phyloP scores from a whole-genome alignment of 176 grass and related monocot genomes.

The Guadua angustifolia region DNA sequence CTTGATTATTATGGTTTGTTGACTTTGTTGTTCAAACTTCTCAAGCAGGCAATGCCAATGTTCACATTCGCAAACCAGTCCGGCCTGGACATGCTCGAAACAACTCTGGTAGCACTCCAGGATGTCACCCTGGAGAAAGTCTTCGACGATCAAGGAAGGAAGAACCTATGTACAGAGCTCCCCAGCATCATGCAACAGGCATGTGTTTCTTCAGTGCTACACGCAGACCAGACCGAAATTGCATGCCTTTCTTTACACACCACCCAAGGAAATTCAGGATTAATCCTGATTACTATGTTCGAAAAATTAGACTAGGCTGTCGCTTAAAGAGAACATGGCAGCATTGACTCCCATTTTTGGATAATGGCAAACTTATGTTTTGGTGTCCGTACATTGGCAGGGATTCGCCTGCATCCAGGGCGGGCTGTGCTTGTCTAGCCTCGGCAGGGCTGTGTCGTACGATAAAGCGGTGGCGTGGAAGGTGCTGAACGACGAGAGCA shows the following conservation, averaged over 20 bases:
- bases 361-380: not conserved
- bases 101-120: constrained; percentile 69
- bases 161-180: constrained; percentile 76
- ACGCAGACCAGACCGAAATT: too few relatives aligned
- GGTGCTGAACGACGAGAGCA: constrained; percentile 63
- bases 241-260: not conserved
- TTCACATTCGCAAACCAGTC: constrained; percentile 87
- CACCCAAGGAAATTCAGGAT: not conserved
- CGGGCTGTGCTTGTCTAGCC: constrained; percentile 71
- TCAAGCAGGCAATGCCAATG: constrained; percentile 63
- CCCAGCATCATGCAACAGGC: constrained; percentile 67
- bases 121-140: constrained; percentile 72
- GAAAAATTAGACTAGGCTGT: not conserved
- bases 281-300: not conserved
- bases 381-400: constrained; percentile 13
- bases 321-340: not conserved
- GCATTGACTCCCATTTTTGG: not conserved
- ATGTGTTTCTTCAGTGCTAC: not conserved
- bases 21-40: not conserved
- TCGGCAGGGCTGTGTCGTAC: constrained; percentile 76
- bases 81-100: constrained; percentile 95
- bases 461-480: constrained; percentile 80
- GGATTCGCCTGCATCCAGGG: constrained; percentile 70
- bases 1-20: not conserved
- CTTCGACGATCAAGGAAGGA: constrained; percentile 67